Percentiles rank a stretch among this genome's conserved stretches.
Conservation (phyloP, 495 filamentous ascomycete genomes). For the Mytilinidion resinicola region DNA sequence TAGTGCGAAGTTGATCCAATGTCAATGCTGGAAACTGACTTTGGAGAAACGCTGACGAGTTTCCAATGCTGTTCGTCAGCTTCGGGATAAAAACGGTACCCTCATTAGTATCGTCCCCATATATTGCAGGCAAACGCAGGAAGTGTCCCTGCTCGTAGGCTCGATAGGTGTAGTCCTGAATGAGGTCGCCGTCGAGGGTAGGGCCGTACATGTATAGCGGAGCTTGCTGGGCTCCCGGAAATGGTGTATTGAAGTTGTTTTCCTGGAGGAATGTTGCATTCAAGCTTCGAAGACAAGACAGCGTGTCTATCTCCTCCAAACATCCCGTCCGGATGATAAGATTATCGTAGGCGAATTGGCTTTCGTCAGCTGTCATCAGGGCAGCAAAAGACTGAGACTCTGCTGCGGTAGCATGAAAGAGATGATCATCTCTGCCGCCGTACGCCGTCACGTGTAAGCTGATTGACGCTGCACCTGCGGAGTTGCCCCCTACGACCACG, state of each 20-base stretch:
- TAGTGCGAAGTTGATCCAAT: constrained; percentile 44
- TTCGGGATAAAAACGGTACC: constrained; percentile 58
- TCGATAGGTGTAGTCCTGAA: constrained; percentile 52
- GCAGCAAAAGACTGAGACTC: constrained; percentile 60
- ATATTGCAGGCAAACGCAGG: constrained; percentile 61
- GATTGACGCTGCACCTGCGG: constrained; percentile 62
- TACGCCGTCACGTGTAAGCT: constrained; percentile 63
- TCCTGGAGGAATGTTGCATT: constrained; percentile 46
- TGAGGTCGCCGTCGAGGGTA: constrained; percentile 52
- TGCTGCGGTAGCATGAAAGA: constrained; percentile 42
- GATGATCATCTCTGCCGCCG: constrained; percentile 44
- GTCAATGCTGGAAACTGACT: constrained; percentile 57
- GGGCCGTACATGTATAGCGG: constrained; percentile 58
- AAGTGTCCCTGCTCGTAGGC: constrained; percentile 54
- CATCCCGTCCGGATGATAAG: constrained; percentile 54
- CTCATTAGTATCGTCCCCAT: constrained; percentile 57
- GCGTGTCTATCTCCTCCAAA: constrained; percentile 39
- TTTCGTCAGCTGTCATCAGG: constrained; percentile 51
- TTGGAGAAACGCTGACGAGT: constrained; percentile 51
- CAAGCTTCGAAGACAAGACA: constrained; percentile 52
- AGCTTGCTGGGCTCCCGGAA: constrained; percentile 43
- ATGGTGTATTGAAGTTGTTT: constrained; percentile 48
- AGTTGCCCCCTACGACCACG: constrained; percentile 66
- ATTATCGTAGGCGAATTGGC: constrained; percentile 59
- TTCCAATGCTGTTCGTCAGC: constrained; percentile 39